phyloP scores from a whole-genome alignment of 768 basidiomycete genomes.

The Leccinum ochraceum region DNA sequence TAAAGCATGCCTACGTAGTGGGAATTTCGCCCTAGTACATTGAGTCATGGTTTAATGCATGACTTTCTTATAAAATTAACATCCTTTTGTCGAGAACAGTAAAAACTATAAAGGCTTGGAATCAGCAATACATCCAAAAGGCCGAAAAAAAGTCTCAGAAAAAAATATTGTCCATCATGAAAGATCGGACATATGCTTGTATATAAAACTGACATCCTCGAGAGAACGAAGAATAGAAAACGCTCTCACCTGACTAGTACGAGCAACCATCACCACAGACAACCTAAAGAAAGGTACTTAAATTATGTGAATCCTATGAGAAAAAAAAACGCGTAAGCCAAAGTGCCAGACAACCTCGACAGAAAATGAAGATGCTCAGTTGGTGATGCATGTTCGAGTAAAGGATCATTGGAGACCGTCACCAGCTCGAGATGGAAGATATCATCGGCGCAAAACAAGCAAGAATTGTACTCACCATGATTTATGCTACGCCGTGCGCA shows the following conservation, averaged over 20 bases:
- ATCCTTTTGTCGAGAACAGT: not conserved
- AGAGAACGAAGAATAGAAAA: not conserved
- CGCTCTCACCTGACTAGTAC: slow-evolving; percentile 10
- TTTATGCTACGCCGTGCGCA: not conserved
- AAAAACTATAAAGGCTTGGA: not conserved
- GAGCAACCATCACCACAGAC: not conserved
- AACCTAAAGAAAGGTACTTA: not conserved
- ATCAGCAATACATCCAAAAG: slow-evolving; percentile 7
- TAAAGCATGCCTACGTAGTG: not conserved
- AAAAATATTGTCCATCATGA: slow-evolving; percentile 55
- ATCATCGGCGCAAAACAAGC: slow-evolving; percentile 50
- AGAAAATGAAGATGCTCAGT: slow-evolving; percentile 39
- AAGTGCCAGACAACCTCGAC: slow-evolving; percentile 20
- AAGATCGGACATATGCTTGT: slow-evolving; percentile 79
- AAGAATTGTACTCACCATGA: slow-evolving; percentile 33
- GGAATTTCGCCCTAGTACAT: not conserved
- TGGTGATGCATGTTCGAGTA: slow-evolving; percentile 78
- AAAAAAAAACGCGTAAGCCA: slow-evolving; percentile 5
- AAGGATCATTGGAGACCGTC: slow-evolving; percentile 68
- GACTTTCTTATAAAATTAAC: not conserved
- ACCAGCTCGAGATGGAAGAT: slow-evolving; percentile 72
- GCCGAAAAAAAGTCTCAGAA: slow-evolving; percentile 43
- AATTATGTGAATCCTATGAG: not conserved
- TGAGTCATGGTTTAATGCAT: too few relatives aligned
- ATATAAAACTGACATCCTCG: slow-evolving; percentile 51